Conservation (phyloP, 306 rosid genomes). For the Pterocarpus macrocarpus region DNA sequence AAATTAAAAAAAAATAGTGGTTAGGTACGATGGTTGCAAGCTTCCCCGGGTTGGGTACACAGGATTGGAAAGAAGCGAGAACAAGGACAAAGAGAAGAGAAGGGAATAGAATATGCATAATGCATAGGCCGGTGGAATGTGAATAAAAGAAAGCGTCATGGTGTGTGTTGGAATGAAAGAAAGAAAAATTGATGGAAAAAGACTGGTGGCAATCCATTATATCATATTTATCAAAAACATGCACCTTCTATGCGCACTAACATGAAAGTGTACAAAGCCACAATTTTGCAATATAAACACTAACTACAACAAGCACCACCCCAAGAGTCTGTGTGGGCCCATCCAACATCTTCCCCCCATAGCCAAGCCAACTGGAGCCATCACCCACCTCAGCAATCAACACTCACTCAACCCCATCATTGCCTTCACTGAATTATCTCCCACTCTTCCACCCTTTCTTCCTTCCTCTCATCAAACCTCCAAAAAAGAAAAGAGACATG, state of each 20-base stretch:
- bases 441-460: conserved; percentile 48
- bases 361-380: conserved; percentile 52
- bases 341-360: conserved; percentile 60
- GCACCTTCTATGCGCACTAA: conserved; percentile 71
- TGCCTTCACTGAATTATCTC: conserved; percentile 62
- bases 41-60: conserved; percentile 27
- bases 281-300: conserved; percentile 45
- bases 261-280: conserved; percentile 46
- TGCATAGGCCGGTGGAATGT: neutral
- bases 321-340: conserved; percentile 54
- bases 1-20: neutral
- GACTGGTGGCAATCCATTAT: conserved; percentile 60
- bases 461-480: neutral
- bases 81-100: conserved; percentile 44
- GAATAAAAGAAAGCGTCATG: neutral
- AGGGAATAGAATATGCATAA: neutral
- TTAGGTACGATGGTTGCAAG: conserved; percentile 53
- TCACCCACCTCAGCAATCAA: conserved; percentile 56
- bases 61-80: conserved; percentile 37
- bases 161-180: conserved; percentile 42
- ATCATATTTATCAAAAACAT: neutral
- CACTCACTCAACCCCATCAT: conserved; percentile 65
- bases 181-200: conserved; percentile 49
- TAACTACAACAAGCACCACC: conserved; percentile 1
- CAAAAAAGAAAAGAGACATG: conserved; percentile 11